A percentile compares a stretch with the other conserved stretches of the same genome.
These are phyloP conservation scores for Rhododendron ovatum DNA, from an alignment of 148 eudicot species.

Conservation along the genomic window DNA sequence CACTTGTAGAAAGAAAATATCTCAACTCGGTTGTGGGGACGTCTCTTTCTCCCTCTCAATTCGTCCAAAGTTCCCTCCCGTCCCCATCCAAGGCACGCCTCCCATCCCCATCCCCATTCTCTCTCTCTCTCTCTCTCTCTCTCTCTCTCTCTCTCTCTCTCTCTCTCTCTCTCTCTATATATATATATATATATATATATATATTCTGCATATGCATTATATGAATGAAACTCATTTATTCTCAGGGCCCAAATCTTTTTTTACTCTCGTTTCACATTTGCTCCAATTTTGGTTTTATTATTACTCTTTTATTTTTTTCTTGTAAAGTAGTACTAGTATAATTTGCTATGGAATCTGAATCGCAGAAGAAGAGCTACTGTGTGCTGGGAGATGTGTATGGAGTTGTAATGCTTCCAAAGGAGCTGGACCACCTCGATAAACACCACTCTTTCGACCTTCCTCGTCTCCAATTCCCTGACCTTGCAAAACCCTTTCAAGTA, in stretches of 20 bases:
- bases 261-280: not conserved
- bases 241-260: not conserved
- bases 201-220: not conserved
- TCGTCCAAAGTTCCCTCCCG: constrained; percentile 26
- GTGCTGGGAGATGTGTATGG: constrained; percentile 62
- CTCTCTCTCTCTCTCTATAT: not conserved
- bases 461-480: constrained; percentile 40
- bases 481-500: constrained; percentile 40
- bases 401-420: constrained; percentile 45
- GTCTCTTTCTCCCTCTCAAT: not conserved
- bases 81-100: constrained; percentile 19
- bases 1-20: not conserved
- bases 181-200: not conserved
- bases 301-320: not conserved
- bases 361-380: constrained; percentile 57
- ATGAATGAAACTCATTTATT: not conserved
- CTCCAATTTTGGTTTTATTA: not conserved
- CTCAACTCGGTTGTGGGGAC: not conserved
- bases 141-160: not conserved
- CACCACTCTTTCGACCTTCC: constrained; percentile 28
- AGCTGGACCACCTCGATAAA: constrained; percentile 34
- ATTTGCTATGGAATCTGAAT: constrained; percentile 18
- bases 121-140: not conserved
- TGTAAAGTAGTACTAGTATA: not conserved
- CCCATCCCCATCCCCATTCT: not conserved